phyloP scores from a whole-genome alignment of 1,284 basidiomycete species.

The Mycosarcoma mackinlayi region DNA sequence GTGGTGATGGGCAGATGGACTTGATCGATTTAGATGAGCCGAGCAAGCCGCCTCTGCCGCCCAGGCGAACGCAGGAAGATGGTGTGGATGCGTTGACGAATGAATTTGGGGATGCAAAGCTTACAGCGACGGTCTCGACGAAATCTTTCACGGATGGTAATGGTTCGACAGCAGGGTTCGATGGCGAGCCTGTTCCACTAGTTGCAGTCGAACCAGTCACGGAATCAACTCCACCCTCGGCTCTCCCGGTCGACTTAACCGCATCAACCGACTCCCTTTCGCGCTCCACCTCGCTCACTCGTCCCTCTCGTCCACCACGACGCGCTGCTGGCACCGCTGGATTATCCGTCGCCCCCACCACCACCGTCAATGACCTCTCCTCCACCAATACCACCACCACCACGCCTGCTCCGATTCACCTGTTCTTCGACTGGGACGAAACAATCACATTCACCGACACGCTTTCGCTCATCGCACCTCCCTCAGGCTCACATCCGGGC shows the following conservation, averaged over 20 bases:
- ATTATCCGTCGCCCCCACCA: background rate
- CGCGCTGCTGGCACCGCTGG: constrained; percentile 2
- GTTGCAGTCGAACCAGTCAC: background rate
- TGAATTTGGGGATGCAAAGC: constrained; percentile 5
- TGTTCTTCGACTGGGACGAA: constrained; percentile 67
- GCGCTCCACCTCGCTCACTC: constrained; percentile 18
- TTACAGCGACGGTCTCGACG: background rate
- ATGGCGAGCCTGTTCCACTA: background rate
- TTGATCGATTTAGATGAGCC: constrained; percentile 20
- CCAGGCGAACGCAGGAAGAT: background rate
- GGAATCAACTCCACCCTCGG: background rate
- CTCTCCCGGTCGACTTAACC: constrained; percentile 2
- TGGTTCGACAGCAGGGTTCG: background rate
- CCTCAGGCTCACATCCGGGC: constrained; percentile 29
- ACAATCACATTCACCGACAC: constrained; percentile 63
- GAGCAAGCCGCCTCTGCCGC: constrained; percentile 16
- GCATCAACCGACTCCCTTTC: constrained; percentile 11
- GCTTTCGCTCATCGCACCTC: constrained; percentile 56
- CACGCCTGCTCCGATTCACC: constrained; percentile 11
- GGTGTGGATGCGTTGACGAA: constrained; percentile 13
- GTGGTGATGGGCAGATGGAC: constrained; percentile 9
- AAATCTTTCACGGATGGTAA: background rate
- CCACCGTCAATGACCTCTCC: background rate
- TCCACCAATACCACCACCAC: background rate
- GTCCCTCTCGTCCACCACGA: constrained; percentile 34